Evolutionary conservation across 2,329 filamentous ascomycete genomes (phyloP).

Genomic region (Diplodia mutila): DNA sequence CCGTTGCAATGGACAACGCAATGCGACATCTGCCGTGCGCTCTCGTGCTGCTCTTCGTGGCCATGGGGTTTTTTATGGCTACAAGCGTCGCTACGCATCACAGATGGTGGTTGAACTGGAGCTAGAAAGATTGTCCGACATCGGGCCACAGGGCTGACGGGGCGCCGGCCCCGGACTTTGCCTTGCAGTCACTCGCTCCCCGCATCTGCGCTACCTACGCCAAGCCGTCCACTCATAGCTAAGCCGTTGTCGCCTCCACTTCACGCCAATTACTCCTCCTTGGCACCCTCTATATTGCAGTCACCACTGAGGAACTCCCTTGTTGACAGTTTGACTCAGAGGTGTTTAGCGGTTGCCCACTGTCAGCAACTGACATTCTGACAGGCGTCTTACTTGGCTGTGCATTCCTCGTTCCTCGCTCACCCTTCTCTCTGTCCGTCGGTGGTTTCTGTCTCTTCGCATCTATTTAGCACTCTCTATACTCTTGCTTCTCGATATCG

Average conservation of each 20-base stretch:
- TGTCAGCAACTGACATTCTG: neutral
- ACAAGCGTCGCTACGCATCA: no score
- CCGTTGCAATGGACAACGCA: conserved; percentile 13
- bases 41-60: neutral
- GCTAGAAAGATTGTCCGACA: conserved; percentile 11
- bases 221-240: neutral
- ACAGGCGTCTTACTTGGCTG: neutral
- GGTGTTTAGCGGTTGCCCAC: neutral
- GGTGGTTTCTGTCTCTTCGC: neutral
- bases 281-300: neutral
- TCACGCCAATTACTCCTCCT: neutral
- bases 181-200: neutral
- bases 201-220: conserved; percentile 1
- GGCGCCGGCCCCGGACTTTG: conserved; percentile 9
- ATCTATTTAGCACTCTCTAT: no score
- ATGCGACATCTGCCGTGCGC: neutral
- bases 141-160: conserved; percentile 13
- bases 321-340: neutral
- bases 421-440: neutral
- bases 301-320: neutral
- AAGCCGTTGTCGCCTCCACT: neutral
- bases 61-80: no score
- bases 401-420: neutral
- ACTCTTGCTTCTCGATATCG: no score
- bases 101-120: no score